These are phyloP conservation scores for Tuber borchii DNA, from an alignment of 495 filamentous ascomycete genomes.

Conservation along the genomic window DNA sequence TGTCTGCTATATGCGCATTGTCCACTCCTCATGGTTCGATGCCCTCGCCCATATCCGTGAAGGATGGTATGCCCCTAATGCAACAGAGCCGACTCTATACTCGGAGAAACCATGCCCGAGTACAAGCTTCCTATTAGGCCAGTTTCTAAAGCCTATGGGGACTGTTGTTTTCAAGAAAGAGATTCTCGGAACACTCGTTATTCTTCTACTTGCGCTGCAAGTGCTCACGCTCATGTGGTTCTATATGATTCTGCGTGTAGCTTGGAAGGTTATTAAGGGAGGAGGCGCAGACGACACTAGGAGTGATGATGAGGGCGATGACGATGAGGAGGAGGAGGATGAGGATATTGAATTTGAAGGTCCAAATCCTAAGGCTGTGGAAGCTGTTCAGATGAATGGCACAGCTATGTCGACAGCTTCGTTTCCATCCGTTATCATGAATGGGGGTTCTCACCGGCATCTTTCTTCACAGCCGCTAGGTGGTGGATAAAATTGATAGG, in stretches of 20 bases:
- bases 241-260: slow-evolving; percentile 74
- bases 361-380: slow-evolving; percentile 10
- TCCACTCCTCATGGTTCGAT: slow-evolving; percentile 74
- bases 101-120: slow-evolving; percentile 44
- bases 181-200: slow-evolving; percentile 69
- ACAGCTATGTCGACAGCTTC: slow-evolving; percentile 32
- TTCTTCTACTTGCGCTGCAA: slow-evolving; percentile 70
- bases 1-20: slow-evolving; percentile 66
- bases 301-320: slow-evolving; percentile 77
- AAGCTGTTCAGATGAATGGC: slow-evolving; percentile 24
- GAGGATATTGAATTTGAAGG: slow-evolving; percentile 40
- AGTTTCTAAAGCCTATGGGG: slow-evolving; percentile 30
- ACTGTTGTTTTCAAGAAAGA: slow-evolving; percentile 67
- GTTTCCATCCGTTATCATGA: slow-evolving; percentile 35
- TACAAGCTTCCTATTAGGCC: slow-evolving; percentile 20
- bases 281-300: slow-evolving; percentile 76
- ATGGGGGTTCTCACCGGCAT: slow-evolving; percentile 32
- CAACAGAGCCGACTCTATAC: slow-evolving; percentile 35
- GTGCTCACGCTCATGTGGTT: slow-evolving; percentile 81
- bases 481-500: slow-evolving; percentile 17
- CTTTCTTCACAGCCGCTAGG: slow-evolving; percentile 32
- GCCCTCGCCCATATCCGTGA: slow-evolving; percentile 55
- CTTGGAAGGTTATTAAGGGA: slow-evolving; percentile 65
- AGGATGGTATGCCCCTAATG: slow-evolving; percentile 57
- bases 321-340: slow-evolving; percentile 53